Conservation (phyloP, 345 rosid species). For the Arabidopsis suecica region DNA sequence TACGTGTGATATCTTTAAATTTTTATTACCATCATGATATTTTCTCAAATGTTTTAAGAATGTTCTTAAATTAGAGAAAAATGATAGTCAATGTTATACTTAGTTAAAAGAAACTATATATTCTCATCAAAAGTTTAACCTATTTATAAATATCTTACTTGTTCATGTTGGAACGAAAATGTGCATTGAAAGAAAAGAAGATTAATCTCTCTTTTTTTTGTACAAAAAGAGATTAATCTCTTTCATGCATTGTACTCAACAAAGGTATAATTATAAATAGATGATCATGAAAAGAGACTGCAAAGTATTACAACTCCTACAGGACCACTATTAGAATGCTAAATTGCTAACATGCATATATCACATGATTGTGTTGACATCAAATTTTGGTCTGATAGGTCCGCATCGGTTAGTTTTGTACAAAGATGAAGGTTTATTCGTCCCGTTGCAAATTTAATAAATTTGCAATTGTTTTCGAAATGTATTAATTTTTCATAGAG, state of each 20-base stretch:
- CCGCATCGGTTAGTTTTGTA: neutral
- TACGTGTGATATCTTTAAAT: neutral
- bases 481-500: too few relatives aligned
- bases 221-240: neutral
- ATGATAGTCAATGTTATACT: neutral
- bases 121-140: neutral
- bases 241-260: neutral
- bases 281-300: neutral
- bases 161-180: neutral
- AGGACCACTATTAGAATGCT: neutral
- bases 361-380: neutral
- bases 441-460: neutral
- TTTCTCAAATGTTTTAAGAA: neutral
- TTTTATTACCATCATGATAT: neutral
- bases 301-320: neutral
- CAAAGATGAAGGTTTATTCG: neutral
- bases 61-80: neutral
- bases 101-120: neutral
- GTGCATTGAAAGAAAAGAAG: neutral
- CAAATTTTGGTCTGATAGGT: neutral
- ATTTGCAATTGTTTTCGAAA: too few relatives aligned
- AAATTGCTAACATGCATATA: neutral
- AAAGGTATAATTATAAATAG: neutral
- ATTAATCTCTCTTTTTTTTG: neutral
- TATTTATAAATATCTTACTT: neutral